Evolutionary conservation across 1,284 basidiomycete genomes (phyloP).

Genomic region (Jaminaea rosea): DNA sequence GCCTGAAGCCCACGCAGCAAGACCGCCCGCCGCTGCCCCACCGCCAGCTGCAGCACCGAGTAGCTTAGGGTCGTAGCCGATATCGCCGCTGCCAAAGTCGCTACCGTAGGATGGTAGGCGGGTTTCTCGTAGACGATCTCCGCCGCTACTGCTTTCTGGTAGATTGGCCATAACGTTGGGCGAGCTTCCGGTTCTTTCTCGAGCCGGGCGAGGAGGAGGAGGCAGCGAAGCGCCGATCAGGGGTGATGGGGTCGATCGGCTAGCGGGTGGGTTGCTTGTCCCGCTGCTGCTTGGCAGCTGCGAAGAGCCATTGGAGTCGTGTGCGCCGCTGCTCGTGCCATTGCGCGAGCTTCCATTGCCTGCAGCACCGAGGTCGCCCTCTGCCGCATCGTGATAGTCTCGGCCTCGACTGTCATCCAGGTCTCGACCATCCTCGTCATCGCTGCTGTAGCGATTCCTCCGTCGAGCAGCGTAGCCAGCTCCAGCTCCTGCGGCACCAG

Average conservation of each 20-base stretch:
- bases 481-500: constrained; percentile 4
- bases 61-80: constrained; percentile 1
- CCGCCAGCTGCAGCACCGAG: neutral
- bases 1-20: constrained; percentile 24
- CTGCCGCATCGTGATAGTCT: neutral
- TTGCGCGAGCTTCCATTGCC: neutral
- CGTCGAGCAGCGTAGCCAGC: neutral
- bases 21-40: constrained; percentile 6
- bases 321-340: constrained; percentile 15
- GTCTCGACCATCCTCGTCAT: neutral
- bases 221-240: constrained; percentile 14
- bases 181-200: neutral
- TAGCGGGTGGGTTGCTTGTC: constrained; percentile 15
- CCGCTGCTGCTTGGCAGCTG: constrained; percentile 30
- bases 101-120: constrained; percentile 5
- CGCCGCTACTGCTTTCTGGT: neutral
- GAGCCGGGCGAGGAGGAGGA: constrained; percentile 17
- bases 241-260: constrained; percentile 9
- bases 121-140: too few species aligned
- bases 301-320: too few species aligned
- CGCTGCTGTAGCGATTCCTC: neutral
- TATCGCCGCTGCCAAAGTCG: constrained; percentile 12
- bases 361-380: neutral
- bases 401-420: neutral
- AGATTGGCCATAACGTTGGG: constrained; percentile 4